Evolutionary conservation across 495 filamentous ascomycete species (phyloP), one percentile per base, ranked within the genome.

Genomic region (Articulospora tetracladia): DNA sequence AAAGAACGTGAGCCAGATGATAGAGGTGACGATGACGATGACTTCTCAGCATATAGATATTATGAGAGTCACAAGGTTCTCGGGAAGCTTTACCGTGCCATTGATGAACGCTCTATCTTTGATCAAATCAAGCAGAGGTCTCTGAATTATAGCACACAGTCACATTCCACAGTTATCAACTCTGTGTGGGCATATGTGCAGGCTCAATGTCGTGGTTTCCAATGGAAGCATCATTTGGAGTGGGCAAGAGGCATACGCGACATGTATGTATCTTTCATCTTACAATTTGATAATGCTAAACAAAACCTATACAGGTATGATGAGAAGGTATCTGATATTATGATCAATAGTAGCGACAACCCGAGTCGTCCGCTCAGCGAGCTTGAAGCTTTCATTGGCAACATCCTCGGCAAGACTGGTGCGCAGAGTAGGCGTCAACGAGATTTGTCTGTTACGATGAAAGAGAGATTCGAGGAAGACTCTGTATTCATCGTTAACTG

Each of bases 331-430:
- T 60, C 70, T 11, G 74, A 76, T 22, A 74, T 80, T 3, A 88
- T 87, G 77, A 69, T 74, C 34, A 66, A 77, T 1, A 86, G 81
- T 67, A 83, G 83, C 0, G 79, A 84, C 2, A 78, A 86, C 27
- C 82, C 83, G 0, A 69, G 67, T 39, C 75, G 81, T 25, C 77
- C 76, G 0, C 74, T 95, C 12, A 82, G 71, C 2, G 91, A 96
- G 67, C 69, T 87, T 12, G 91, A 96, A 72, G 88, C 89, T 23
- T 90, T 93, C 68, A 78, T 83, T 28, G 90, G 91, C 26, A 81
- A 76, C 41, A 87, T 95, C 53, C 72, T 93, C 22, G 89, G 86
- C 57, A 85, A 79, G 49, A 76, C 71, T 0, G 84, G 85, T 25
- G 70, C 71, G 3, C 83, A 84, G 60, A 84, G 75, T 17, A 77